A percentile compares a stretch with the other conserved stretches of the same genome.
Evolutionary conservation across 495 filamentous ascomycete genomes (phyloP).

Genomic region (Evernia prunastri): DNA sequence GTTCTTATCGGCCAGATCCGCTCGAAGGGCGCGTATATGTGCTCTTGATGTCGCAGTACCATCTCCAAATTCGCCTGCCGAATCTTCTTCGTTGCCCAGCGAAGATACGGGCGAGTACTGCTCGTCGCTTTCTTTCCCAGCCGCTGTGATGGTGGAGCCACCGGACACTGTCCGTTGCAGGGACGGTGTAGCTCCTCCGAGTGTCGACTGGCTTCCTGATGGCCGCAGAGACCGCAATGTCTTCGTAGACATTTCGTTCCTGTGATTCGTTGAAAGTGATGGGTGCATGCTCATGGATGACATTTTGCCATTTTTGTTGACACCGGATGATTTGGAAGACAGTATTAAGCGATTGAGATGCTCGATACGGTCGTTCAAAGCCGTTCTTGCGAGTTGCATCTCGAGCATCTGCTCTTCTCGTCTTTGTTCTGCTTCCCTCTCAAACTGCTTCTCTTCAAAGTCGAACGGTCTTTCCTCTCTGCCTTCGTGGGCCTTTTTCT

Average conservation of each 20-base stretch:
- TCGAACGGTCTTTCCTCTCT: slow-evolving; percentile 48
- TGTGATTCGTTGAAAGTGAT: slow-evolving; percentile 50
- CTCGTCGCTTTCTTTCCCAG: slow-evolving; percentile 38
- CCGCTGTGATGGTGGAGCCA: slow-evolving; percentile 53
- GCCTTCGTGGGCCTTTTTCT: slow-evolving; percentile 62
- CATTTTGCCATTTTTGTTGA: slow-evolving; percentile 67
- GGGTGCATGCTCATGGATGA: slow-evolving; percentile 66
- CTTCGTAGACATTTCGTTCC: slow-evolving; percentile 30
- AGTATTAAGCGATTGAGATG: slow-evolving; percentile 94
- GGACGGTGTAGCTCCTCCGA: slow-evolving; percentile 45
- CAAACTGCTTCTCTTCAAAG: slow-evolving; percentile 62
- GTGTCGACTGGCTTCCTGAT: slow-evolving; percentile 63
- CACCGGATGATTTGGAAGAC: slow-evolving; percentile 89
- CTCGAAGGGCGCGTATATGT: slow-evolving; percentile 81
- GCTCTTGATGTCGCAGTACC: slow-evolving; percentile 73
- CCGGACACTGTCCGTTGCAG: slow-evolving; percentile 60
- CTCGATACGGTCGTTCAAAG: slow-evolving; percentile 93
- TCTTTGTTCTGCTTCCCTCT: slow-evolving; percentile 73
- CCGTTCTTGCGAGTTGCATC: slow-evolving; percentile 93
- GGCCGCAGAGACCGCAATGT: slow-evolving; percentile 55
- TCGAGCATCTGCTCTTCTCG: slow-evolving; percentile 97
- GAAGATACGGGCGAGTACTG: slow-evolving; percentile 34
- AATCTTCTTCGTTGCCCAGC: slow-evolving; percentile 58
- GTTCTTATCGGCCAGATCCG: slow-evolving; percentile 91
- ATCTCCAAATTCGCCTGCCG: slow-evolving; percentile 73